Evolutionary conservation across 139 green algal genomes (phyloP).

Genomic region (Mychonastes homosphaera): DNA sequence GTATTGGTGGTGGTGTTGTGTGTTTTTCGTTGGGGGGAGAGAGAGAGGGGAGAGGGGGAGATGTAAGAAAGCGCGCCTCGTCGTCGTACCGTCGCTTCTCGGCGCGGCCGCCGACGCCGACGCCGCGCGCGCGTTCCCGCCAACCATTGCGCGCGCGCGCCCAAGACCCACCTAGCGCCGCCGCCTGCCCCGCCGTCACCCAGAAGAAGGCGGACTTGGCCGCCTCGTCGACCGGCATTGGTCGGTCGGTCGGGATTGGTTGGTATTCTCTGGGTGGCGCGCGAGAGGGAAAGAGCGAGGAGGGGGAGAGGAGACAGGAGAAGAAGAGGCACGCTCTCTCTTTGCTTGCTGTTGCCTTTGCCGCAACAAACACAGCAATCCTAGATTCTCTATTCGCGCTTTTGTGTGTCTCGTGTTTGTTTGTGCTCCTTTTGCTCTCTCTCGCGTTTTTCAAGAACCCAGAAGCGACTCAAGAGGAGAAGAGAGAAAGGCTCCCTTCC

Average conservation of each 20-base stretch:
- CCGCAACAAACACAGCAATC: background rate
- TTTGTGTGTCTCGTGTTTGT: background rate
- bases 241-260: slow-evolving; percentile 10
- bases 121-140: no score
- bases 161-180: slow-evolving; percentile 7
- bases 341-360: background rate
- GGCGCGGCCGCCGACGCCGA: no score
- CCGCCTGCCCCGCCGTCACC: slow-evolving; percentile 13
- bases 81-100: no score
- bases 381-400: background rate
- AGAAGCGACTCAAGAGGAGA: no score
- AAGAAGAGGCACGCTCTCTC: background rate
- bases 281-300: background rate
- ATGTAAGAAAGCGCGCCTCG: no score
- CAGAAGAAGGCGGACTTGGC: slow-evolving; percentile 11
- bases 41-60: no score
- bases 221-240: slow-evolving; percentile 10
- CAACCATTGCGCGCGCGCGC: no score
- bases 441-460: no score
- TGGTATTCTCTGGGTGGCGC: background rate
- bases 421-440: no score
- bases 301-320: background rate
- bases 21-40: no score
- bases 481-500: no score
- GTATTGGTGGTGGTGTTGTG: no score